Evolutionary conservation across 148 eudicot genomes (phyloP).

Genomic region (Chenopodium berlandieri): DNA sequence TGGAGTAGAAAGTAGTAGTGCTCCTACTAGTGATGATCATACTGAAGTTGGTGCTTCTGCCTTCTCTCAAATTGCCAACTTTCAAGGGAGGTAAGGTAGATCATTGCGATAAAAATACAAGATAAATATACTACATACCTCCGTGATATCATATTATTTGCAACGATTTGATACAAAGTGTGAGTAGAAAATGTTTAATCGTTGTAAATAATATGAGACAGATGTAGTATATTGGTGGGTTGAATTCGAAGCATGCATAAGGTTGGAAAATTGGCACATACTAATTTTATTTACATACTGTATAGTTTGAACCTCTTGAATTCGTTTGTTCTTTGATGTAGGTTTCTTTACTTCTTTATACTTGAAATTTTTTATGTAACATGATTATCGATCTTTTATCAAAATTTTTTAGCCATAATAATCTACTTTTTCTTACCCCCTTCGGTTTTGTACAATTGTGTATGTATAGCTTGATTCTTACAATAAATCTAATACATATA

Average conservation of each 20-base stretch:
- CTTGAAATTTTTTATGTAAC: neutral
- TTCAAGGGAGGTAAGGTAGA: conserved; percentile 59
- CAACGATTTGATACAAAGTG: too few relatives aligned
- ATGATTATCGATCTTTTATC: neutral
- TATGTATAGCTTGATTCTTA: neutral
- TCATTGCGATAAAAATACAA: too few relatives aligned
- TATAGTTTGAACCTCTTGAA: conserved; percentile 13
- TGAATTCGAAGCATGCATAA: conserved; percentile 4
- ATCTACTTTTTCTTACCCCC: neutral
- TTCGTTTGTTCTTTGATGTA: neutral
- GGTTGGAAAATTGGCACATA: conserved; percentile 3
- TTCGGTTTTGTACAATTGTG: neutral
- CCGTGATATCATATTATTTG: too few relatives aligned
- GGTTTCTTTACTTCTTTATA: neutral
- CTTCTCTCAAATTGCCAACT: conserved; percentile 38
- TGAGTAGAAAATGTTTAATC: too few relatives aligned
- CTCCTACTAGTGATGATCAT: conserved; percentile 33
- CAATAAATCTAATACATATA: neutral
- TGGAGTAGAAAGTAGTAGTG: conserved; percentile 13
- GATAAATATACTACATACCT: too few relatives aligned
- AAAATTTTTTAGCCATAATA: neutral
- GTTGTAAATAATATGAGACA: too few relatives aligned
- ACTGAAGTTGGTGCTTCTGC: conserved; percentile 41
- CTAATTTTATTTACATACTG: conserved; percentile 12
- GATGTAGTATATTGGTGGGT: neutral